phyloP scores from a whole-genome alignment of 805 yeast species.

The Metschnikowia kofuensis region DNA sequence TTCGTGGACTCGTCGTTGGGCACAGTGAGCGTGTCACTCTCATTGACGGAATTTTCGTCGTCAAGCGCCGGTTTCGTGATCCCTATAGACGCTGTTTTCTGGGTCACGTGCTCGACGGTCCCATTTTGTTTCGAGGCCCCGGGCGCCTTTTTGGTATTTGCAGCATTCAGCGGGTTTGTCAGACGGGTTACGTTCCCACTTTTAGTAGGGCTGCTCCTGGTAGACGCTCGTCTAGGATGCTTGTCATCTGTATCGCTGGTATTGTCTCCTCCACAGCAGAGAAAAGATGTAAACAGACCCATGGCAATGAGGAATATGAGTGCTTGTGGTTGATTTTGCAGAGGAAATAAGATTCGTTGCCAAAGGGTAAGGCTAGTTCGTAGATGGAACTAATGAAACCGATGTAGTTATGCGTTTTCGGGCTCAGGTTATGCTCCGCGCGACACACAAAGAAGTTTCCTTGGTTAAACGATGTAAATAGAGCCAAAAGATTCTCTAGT shows the following conservation, averaged over 20 bases:
- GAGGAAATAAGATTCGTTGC: too few species aligned
- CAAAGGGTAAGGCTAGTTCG: too few species aligned
- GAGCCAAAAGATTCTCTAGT: too few species aligned
- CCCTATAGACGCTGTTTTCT: background rate
- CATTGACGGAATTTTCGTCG: constrained; percentile 38
- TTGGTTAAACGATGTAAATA: too few species aligned
- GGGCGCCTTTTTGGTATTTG: background rate
- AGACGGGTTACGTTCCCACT: background rate
- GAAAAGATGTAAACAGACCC: constrained; percentile 33
- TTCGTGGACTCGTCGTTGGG: constrained; percentile 27
- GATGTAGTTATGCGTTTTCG: too few species aligned
- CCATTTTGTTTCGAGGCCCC: background rate
- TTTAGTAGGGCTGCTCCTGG: constrained; percentile 4
- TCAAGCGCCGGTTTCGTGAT: constrained; percentile 27
- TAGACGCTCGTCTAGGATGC: constrained; percentile 19
- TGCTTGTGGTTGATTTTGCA: too few species aligned
- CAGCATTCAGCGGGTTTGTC: background rate
- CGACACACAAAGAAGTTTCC: too few species aligned
- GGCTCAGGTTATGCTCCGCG: too few species aligned
- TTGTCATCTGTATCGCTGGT: constrained; percentile 34
- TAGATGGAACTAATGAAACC: too few species aligned
- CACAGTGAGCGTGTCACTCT: constrained; percentile 42
- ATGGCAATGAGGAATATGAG: constrained; percentile 10
- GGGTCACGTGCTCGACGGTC: background rate
- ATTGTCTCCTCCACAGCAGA: constrained; percentile 39